Conservation (phyloP, 345 rosid genomes). For the Stellera chamaejasme region DNA sequence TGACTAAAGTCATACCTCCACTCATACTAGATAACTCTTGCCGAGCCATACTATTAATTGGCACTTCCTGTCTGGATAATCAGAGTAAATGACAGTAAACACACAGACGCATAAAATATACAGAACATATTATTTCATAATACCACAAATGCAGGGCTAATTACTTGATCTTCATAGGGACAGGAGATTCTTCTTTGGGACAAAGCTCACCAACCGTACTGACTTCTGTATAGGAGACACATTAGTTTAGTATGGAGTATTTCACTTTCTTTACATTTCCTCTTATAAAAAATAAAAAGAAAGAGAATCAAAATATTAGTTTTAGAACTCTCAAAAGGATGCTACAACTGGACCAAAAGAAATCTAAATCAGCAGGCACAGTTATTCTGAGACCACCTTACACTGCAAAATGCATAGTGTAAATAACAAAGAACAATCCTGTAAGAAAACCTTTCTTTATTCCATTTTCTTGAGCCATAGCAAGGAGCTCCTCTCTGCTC, state of each 20-base stretch:
- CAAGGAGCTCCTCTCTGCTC: slow-evolving; percentile 86
- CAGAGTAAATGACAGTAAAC: slow-evolving; percentile 13
- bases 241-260: slow-evolving; percentile 3
- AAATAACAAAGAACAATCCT: slow-evolving; percentile 1
- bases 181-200: slow-evolving; percentile 39
- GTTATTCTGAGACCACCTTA: not conserved
- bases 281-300: too few relatives aligned
- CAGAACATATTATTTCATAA: too few relatives aligned
- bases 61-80: slow-evolving; percentile 43
- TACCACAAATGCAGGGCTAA: slow-evolving; percentile 10
- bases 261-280: too few relatives aligned
- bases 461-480: slow-evolving; percentile 53
- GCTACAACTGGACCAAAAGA: too few relatives aligned
- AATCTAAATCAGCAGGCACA: not conserved
- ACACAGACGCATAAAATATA: slow-evolving; percentile 2
- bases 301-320: too few relatives aligned
- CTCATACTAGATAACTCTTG: slow-evolving; percentile 36
- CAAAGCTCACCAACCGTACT: slow-evolving; percentile 34
- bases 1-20: slow-evolving; percentile 27
- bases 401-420: not conserved
- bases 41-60: slow-evolving; percentile 35
- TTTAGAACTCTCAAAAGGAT: too few relatives aligned
- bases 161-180: slow-evolving; percentile 50
- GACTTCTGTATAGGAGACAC: slow-evolving; percentile 31
- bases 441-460: slow-evolving; percentile 46